Conservation (phyloP, 306 rosid species). For the Hippophae tibetana region DNA sequence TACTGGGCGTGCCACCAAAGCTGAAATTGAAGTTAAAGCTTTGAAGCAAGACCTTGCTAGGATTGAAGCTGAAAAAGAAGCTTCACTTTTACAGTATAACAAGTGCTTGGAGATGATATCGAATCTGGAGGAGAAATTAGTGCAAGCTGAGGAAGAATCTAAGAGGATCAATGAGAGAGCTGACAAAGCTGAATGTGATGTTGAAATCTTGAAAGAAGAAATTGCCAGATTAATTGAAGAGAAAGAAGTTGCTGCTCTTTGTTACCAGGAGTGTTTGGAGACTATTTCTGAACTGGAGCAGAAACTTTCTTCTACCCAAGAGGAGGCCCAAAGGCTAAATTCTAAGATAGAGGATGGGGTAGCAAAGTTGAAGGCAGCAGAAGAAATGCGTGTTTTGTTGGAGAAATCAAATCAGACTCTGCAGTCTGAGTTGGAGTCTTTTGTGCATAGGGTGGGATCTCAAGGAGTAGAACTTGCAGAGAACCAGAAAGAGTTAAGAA, state of each 20-base stretch:
- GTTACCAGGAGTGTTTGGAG: conserved; percentile 64
- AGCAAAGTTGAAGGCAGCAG: conserved; percentile 54
- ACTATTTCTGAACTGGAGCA: conserved; percentile 54
- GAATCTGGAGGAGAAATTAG: conserved; percentile 45
- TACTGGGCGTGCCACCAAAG: conserved; percentile 49
- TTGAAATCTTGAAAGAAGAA: conserved; percentile 48
- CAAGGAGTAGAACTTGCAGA: conserved; percentile 74
- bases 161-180: conserved; percentile 44
- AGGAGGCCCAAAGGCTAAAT: conserved; percentile 54
- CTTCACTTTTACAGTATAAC: conserved; percentile 45
- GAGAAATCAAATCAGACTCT: conserved; percentile 64
- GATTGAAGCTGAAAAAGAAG: conserved; percentile 69
- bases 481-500: conserved; percentile 78
- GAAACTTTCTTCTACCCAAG: conserved; percentile 49
- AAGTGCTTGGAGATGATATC: conserved; percentile 45
- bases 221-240: conserved; percentile 55
- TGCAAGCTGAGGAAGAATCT: conserved; percentile 56
- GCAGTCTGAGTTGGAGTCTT: conserved; percentile 64
- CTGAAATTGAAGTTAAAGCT: conserved; percentile 51
- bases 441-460: conserved; percentile 52
- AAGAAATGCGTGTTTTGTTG: conserved; percentile 55
- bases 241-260: conserved; percentile 65
- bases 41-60: conserved; percentile 57
- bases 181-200: conserved; percentile 46
- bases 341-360: conserved; percentile 43